phyloP scores from a whole-genome alignment of 2,329 filamentous ascomycete genomes.

The Exophiala sp. region DNA sequence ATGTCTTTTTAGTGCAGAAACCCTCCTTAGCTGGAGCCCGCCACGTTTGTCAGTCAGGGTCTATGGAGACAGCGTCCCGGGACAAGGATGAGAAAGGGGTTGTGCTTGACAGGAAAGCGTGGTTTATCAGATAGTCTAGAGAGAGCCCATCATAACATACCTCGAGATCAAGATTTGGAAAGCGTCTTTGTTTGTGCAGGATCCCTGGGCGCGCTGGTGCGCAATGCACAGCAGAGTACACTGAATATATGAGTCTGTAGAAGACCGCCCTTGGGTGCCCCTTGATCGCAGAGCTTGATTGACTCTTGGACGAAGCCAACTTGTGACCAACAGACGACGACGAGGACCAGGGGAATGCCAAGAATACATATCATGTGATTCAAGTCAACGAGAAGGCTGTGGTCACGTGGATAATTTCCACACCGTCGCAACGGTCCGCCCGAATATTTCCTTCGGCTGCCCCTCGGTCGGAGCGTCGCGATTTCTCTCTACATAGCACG shows the following conservation, averaged over 20 bases:
- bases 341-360: slow-evolving; percentile 9
- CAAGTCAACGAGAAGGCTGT: slow-evolving; percentile 11
- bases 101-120: neutral
- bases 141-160: neutral
- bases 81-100: neutral
- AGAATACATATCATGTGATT: slow-evolving; percentile 9
- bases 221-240: neutral
- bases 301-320: neutral
- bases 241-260: too few relatives aligned
- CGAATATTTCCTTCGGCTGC: neutral
- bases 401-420: slow-evolving; percentile 5
- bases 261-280: too few relatives aligned
- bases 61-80: too few relatives aligned
- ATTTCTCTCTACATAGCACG: neutral
- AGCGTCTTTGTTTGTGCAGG: neutral
- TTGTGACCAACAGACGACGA: neutral
- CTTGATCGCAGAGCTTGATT: neutral
- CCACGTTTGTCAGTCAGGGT: neutral
- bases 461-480: neutral
- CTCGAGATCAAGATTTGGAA: neutral
- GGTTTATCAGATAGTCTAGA: neutral
- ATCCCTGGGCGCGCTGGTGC: neutral
- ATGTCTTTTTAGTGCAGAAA: neutral
- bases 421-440: neutral
- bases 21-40: neutral